Evolutionary conservation across 2,329 filamentous ascomycete species (phyloP), one percentile per base, ranked within the genome.

Genomic region (Ophiostoma triangulosporum): DNA sequence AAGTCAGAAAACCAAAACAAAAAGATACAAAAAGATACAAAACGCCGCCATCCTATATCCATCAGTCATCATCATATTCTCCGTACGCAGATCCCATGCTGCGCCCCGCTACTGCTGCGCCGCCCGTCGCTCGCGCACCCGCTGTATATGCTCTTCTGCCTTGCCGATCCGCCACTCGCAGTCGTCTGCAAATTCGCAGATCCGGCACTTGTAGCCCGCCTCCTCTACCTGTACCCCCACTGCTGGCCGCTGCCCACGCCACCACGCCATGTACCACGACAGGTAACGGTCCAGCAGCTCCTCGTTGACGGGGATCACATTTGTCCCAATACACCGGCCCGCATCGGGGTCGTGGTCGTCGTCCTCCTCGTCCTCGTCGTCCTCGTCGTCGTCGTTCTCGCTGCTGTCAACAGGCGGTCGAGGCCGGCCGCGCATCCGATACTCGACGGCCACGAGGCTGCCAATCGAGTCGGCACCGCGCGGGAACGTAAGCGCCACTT

Each of bases 211-310:
- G 68, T 85, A 94, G 0, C 88, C 85, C 5, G 57, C 58, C 60
- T 96, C 90, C 63, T 90, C 84, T 7, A 95, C 76, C 6, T 80
- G 75, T 3, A 96, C 90, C 0, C 91, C 90, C 4, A 75, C 73
- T 0, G 88, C 80, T 49, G 76, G 68, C 20, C 89, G 73, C 60
- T 83, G 73, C 1, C 90, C 91, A 35, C 78, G 81, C 90, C 90
- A 96, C 88, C 88, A 96, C 15, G 73, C 66, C 77, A 96, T 80
- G 60, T 86, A 83, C 3, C 78, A 73, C 0, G 69, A 64, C 8
- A 95, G 64, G 63, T 94, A 94, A 1, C 66, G 68, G 6, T 82
- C 74, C 50, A 95, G 69, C 3, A 73, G 72, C 1, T 70, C 65
- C 0, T 75, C 69, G 54, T 91, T 83, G 61, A 87, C 87, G 0